Evolutionary conservation across 768 basidiomycete species (phyloP), one percentile per base, ranked within the genome.

Genomic region (Naganishia kalamii): DNA sequence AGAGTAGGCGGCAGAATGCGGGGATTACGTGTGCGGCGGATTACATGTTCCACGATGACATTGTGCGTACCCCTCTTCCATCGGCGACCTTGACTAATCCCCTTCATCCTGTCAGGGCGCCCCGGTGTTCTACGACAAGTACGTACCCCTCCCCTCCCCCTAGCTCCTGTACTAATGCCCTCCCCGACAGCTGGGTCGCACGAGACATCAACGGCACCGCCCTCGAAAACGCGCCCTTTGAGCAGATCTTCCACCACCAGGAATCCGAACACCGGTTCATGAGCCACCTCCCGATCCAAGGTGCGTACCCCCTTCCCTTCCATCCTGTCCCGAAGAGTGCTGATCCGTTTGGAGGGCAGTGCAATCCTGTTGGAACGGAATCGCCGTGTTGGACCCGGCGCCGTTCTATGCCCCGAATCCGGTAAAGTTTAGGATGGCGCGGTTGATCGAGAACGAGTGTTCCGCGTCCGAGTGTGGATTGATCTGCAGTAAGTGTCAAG

Each of bases 131-230:
- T 98, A 98, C 80, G 80, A 79, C 69, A 76, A 77, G 66, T 68
- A 27, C 44, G 66, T 68, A 10, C 2, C 37, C 30, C 21, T 2
- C 60, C 35, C 11, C 40, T 13, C 33, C 12, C 11, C 10, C 13
- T 25, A 19, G n/a, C 7, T 5, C 21, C 49, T 23, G 41, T 46
- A 1, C 61, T 21, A 19, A 19, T 12, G 90, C 91, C 76, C 11
- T 35, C 3, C 19, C 19, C 23, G 23, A 15, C 37, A 94, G 92
- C 77, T 98, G 94, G 94, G 94, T 99, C 23, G 92, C 94, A 1
- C 85, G 94, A 43, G 94, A 99, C 77, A 90, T 99, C 82, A 99
- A 99, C 79, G 94, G 94, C 25, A 98, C 94, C 0, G 94, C 94
- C 0, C 83, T 99, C 60, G 94, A 99, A 79, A 99, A 99, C 76